These are phyloP conservation scores for Durio zibethinus DNA, from an alignment of 345 rosid genomes.

Conservation along the genomic window DNA sequence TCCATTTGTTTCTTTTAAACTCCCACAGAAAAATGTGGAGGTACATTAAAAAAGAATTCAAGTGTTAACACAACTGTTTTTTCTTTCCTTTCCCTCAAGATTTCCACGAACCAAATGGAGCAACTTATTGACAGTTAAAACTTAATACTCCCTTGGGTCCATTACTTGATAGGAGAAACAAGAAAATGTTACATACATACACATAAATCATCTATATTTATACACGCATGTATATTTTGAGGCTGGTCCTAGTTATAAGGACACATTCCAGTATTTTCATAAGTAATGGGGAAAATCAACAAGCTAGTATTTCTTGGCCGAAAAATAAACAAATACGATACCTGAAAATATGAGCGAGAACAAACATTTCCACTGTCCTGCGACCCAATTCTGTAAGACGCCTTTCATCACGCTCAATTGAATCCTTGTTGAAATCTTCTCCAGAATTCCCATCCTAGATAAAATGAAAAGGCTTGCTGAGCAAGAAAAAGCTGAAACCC, in stretches of 20 bases:
- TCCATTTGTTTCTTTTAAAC: not conserved
- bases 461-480: conserved; percentile 6
- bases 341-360: conserved; percentile 89
- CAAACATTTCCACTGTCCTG: conserved; percentile 87
- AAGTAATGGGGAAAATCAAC: not conserved
- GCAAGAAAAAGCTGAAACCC: not conserved
- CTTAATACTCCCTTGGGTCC: not conserved
- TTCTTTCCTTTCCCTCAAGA: not conserved
- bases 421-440: conserved; percentile 74
- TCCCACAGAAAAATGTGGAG: not conserved
- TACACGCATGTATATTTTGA: not conserved
- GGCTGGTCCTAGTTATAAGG: not conserved
- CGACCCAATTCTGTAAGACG: conserved; percentile 91
- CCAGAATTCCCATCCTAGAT: conserved; percentile 74
- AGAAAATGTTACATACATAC: not conserved
- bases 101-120: not conserved
- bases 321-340: conserved; percentile 22
- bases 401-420: conserved; percentile 81
- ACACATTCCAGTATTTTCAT: not conserved
- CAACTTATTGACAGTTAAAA: not conserved
- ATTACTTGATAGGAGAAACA: not conserved
- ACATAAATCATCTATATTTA: not conserved
- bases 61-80: not conserved
- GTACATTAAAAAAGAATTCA: not conserved
- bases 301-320: not conserved